Conservation (phyloP, 768 basidiomycete genomes). For the Naganishia friedmannii region DNA sequence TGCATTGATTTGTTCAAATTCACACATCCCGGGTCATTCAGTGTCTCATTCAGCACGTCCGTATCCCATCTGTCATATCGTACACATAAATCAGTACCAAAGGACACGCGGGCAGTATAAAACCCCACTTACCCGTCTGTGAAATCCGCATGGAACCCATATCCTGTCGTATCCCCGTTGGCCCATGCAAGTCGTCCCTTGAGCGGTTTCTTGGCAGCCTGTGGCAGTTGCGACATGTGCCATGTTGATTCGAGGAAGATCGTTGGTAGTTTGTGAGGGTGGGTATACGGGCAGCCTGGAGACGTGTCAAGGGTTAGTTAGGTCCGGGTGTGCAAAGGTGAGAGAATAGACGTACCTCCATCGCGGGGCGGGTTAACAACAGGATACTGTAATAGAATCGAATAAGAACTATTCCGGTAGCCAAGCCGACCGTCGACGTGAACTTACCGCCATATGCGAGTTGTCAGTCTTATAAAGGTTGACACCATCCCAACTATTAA, state of each 20-base stretch:
- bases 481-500: conserved; percentile 43
- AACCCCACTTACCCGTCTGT: conserved; percentile 31
- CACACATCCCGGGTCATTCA: conserved; percentile 54
- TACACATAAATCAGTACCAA: neutral
- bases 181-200: conserved; percentile 51
- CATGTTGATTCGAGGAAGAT: conserved; percentile 46
- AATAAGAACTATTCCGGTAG: neutral
- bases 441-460: conserved; percentile 37
- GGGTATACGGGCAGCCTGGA: conserved; percentile 38
- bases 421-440: neutral
- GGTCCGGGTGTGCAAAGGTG: neutral
- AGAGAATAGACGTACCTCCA: neutral
- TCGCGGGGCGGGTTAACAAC: conserved; percentile 11
- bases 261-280: conserved; percentile 45
- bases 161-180: conserved; percentile 65
- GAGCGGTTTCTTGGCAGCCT: conserved; percentile 31
- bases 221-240: conserved; percentile 28
- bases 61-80: conserved; percentile 56
- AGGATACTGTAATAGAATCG: neutral
- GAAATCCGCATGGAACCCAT: conserved; percentile 56
- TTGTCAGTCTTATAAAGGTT: conserved; percentile 41
- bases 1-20: conserved; percentile 6
- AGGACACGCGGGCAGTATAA: neutral
- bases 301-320: neutral
- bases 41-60: conserved; percentile 58